phyloP scores from a whole-genome alignment of 768 basidiomycete species.

The Collybia sp. region DNA sequence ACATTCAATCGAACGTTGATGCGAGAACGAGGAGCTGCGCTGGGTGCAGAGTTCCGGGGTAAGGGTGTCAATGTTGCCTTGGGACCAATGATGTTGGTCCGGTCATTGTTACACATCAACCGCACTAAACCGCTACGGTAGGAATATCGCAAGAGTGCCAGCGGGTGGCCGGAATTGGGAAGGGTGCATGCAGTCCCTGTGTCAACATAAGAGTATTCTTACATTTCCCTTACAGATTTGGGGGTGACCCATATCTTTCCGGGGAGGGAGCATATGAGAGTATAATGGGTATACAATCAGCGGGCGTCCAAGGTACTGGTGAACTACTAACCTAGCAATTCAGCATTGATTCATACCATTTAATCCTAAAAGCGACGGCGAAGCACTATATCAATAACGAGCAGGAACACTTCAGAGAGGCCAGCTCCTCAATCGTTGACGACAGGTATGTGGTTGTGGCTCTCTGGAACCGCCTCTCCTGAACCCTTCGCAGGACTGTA shows the following conservation, averaged over 20 bases:
- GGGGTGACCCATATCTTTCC: conserved; percentile 48
- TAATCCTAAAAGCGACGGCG: conserved; percentile 24
- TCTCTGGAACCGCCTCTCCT: neutral
- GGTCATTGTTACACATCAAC: neutral
- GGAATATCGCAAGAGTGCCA: conserved; percentile 41
- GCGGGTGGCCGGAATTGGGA: conserved; percentile 51
- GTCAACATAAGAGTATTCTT: neutral
- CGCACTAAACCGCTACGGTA: conserved; percentile 9
- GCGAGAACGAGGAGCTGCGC: conserved; percentile 46
- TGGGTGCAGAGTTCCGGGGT: conserved; percentile 56
- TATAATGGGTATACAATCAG: conserved; percentile 44
- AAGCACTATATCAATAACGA: conserved; percentile 46
- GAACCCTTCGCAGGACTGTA: conserved; percentile 23
- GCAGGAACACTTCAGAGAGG: conserved; percentile 41
- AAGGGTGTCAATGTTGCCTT: conserved; percentile 56
- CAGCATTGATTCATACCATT: neutral
- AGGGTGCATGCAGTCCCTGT: conserved; percentile 23
- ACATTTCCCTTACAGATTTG: conserved; percentile 25
- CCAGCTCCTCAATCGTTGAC: conserved; percentile 37
- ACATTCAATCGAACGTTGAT: conserved; percentile 55
- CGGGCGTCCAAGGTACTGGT: conserved; percentile 40
- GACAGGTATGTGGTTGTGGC: conserved; percentile 25
- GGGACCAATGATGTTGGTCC: conserved; percentile 41
- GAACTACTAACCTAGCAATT: neutral
- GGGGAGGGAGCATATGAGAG: conserved; percentile 54